Percentiles rank a stretch among this genome's conserved stretches.
Conservation (phyloP, 805 yeast genomes). For the Yamadazyma nakazawae region DNA sequence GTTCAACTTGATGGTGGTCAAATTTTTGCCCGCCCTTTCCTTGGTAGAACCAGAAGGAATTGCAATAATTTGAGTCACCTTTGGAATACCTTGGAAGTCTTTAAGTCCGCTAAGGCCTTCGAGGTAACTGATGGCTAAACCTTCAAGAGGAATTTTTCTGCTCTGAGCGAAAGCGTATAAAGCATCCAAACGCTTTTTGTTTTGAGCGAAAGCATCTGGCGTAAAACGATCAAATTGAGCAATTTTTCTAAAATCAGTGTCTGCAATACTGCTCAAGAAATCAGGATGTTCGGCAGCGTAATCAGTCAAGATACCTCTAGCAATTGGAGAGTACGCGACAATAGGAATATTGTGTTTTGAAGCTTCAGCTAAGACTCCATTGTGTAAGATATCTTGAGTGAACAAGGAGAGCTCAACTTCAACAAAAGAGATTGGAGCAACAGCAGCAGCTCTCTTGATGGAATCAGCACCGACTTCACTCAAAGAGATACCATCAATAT, state of each 20-base stretch:
- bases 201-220: slow-evolving; percentile 53
- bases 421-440: slow-evolving; percentile 59
- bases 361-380: slow-evolving; percentile 63
- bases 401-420: slow-evolving; percentile 80
- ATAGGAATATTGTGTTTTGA: slow-evolving; percentile 60
- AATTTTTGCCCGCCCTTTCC: slow-evolving; percentile 60
- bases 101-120: slow-evolving; percentile 66
- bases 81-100: slow-evolving; percentile 38
- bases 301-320: slow-evolving; percentile 77
- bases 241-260: slow-evolving; percentile 3
- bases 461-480: slow-evolving; percentile 69
- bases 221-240: slow-evolving; percentile 42
- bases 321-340: slow-evolving; percentile 80
- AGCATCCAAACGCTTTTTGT: slow-evolving; percentile 46
- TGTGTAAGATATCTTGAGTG: slow-evolving; percentile 54
- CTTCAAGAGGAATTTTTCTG: slow-evolving; percentile 56
- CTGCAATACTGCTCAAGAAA: slow-evolving; percentile 2
- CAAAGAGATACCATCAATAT: slow-evolving; percentile 66
- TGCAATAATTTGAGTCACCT: slow-evolving; percentile 60
- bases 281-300: slow-evolving; percentile 36
- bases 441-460: slow-evolving; percentile 53
- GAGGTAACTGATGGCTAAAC: slow-evolving; percentile 38
- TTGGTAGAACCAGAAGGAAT: slow-evolving; percentile 74
- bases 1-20: slow-evolving; percentile 43
- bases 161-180: slow-evolving; percentile 49